Percentiles rank a stretch among this genome's conserved stretches.
Conservation (phyloP, 192 early-diverging fungal species). For the Coemansia sp. region DNA sequence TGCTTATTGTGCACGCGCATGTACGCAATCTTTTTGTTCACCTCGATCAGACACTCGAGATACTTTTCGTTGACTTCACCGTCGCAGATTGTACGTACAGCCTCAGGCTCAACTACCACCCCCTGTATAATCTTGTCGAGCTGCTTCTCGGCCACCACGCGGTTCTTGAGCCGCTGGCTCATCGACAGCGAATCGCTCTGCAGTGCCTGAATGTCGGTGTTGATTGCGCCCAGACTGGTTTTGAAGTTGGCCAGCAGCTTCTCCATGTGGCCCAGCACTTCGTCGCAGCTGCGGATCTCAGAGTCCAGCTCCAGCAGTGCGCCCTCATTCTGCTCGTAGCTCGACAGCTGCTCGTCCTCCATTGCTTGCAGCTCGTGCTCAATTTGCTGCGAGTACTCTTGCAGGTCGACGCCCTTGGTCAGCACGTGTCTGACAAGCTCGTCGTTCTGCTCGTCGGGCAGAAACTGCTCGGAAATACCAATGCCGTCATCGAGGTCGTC, state of each 20-base stretch:
- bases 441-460: constrained; percentile 76
- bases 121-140: constrained; percentile 80
- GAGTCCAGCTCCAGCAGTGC: constrained; percentile 43
- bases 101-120: constrained; percentile 73
- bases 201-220: constrained; percentile 81
- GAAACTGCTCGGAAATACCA: constrained; percentile 7
- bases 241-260: constrained; percentile 81
- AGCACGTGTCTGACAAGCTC: constrained; percentile 79
- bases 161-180: constrained; percentile 81
- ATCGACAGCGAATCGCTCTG: constrained; percentile 81
- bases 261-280: constrained; percentile 85
- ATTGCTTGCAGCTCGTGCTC: constrained; percentile 69
- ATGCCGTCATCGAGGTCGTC: constrained; percentile 14
- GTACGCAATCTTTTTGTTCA: constrained; percentile 86
- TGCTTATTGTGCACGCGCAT: constrained; percentile 72
- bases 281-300: constrained; percentile 65
- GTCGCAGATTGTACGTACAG: constrained; percentile 84
- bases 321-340: constrained; percentile 44
- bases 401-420: constrained; percentile 78
- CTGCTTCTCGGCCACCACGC: constrained; percentile 75
- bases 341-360: constrained; percentile 64
- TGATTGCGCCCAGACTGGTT: constrained; percentile 82
- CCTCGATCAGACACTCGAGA: constrained; percentile 75
- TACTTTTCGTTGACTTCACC: constrained; percentile 92
- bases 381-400: constrained; percentile 79